Evolutionary conservation across 2,329 filamentous ascomycete species (phyloP).

Genomic region (Verticillium alfalfae): DNA sequence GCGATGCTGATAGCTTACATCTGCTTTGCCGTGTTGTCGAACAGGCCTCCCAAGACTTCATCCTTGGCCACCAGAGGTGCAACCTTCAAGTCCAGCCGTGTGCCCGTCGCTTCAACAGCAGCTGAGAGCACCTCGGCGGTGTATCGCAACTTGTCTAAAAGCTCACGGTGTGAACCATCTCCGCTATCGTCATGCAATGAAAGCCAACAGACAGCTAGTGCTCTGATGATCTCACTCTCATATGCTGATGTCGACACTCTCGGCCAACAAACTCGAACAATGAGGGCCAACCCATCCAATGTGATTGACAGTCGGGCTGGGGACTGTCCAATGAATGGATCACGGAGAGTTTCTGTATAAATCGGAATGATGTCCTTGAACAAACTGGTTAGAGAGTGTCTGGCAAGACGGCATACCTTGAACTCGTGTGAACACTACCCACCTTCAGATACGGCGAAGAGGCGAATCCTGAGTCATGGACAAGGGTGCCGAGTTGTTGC

Average conservation of each 20-base stretch:
- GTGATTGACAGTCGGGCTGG: slow-evolving; percentile 48
- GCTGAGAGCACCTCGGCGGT: slow-evolving; percentile 27
- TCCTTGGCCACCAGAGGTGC: slow-evolving; percentile 7
- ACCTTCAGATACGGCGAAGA: slow-evolving; percentile 65
- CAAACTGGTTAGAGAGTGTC: slow-evolving; percentile 3
- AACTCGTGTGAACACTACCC: slow-evolving; percentile 6
- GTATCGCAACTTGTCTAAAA: slow-evolving; percentile 26
- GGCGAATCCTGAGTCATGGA: slow-evolving; percentile 54
- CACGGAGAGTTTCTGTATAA: slow-evolving; percentile 57
- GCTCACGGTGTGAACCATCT: slow-evolving; percentile 6
- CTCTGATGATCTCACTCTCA: slow-evolving; percentile 58
- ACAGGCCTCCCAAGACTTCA: neutral
- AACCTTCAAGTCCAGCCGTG: slow-evolving; percentile 12
- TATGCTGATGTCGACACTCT: slow-evolving; percentile 51
- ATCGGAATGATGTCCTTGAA: slow-evolving; percentile 60
- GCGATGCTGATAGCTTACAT: neutral
- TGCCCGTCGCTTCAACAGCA: neutral
- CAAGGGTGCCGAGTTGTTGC: slow-evolving; percentile 37
- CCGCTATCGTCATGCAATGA: slow-evolving; percentile 36
- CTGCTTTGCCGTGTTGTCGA: neutral
- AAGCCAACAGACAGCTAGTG: slow-evolving; percentile 58
- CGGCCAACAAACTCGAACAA: slow-evolving; percentile 64
- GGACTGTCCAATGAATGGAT: slow-evolving; percentile 59
- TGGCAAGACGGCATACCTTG: neutral
- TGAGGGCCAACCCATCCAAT: slow-evolving; percentile 44